Evolutionary conservation across 176 grass and related monocot species (phyloP), one percentile per base, ranked within the genome.

Genomic region (Oryza australiensis): DNA sequence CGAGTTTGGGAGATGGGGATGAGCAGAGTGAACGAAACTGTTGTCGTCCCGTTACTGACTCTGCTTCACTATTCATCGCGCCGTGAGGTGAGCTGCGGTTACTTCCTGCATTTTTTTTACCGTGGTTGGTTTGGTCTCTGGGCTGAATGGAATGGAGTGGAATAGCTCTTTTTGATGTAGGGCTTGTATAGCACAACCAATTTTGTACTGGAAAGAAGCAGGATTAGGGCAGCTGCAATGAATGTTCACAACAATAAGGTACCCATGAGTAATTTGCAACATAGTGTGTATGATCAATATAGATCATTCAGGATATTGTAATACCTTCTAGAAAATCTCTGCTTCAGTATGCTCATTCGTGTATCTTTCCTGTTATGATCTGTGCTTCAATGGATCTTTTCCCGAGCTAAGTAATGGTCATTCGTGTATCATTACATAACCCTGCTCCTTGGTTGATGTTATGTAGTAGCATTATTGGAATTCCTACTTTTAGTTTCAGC

Each of bases 81-180:
- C 20, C 26, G 22, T 70, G n/a, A n/a, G n/a, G n/a, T n/a, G 67
- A 41, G 12, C 10, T 40, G 68, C 37, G n/a, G 46, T 45, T 34
- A 26, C 32, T 80, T 41, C 24, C 2, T 34, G 22, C 64, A 16
- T 69, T 84, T n/a, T n/a, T n/a, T 84, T 62, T 64, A 64, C 65
- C 12, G 26, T 3, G 4, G 5, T 26, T 33, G 12, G 30, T 14
- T 40, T 38, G 29, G 34, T 40, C 10, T 23, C 53, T 59, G 26
- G 14, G 16, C 5, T 35, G 64, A 53, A 41, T 14, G 32, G 28
- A 26, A 26, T 23, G 53, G 28, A n/a, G n/a, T n/a, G n/a, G n/a
- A n/a, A n/a, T n/a, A n/a, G n/a, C n/a, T n/a, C n/a, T n/a, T n/a
- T n/a, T n/a, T n/a, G n/a, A 18, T 49, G 15, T 4, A 49, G 14